phyloP scores from a whole-genome alignment of 2,329 filamentous ascomycete species.

The Alternaria hordeiaustralica region DNA sequence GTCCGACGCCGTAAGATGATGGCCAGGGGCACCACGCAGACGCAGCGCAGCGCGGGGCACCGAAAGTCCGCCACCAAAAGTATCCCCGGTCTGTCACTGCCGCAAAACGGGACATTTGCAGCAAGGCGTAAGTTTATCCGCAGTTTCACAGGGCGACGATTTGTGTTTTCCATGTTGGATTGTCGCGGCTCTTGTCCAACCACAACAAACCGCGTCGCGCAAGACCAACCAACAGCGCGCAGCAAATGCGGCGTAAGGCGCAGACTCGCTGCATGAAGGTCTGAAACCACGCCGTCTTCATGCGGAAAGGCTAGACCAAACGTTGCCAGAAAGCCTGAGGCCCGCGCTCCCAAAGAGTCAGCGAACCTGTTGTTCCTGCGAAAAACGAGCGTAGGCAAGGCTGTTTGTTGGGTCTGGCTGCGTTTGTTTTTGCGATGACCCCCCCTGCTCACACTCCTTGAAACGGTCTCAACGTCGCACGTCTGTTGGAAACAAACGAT shows the following conservation, averaged over 20 bases:
- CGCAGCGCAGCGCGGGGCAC: conserved; percentile 15
- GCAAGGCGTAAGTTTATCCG: conserved; percentile 17
- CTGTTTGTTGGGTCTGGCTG: conserved; percentile 27
- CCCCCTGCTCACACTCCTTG: conserved; percentile 25
- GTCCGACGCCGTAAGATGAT: conserved; percentile 10
- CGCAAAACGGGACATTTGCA: conserved; percentile 9
- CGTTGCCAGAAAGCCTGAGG: conserved; percentile 1
- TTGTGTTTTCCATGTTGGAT: conserved; percentile 4
- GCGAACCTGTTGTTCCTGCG: conserved; percentile 18
- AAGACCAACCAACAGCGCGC: conserved; percentile 10
- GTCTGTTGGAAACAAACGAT: conserved; percentile 27
- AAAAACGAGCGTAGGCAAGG: conserved; percentile 30
- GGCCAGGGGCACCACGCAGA: conserved; percentile 17
- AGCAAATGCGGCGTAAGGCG: conserved; percentile 6
- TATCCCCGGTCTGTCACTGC: conserved; percentile 5
- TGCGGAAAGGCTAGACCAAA: conserved; percentile 17
- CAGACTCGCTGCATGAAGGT: conserved; percentile 11
- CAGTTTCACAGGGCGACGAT: conserved; percentile 12
- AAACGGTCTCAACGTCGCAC: conserved; percentile 39
- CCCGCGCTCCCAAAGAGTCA: conserved; percentile 16
- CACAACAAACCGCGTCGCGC: conserved; percentile 4
- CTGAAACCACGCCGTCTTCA: conserved; percentile 30
- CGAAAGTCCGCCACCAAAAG: conserved; percentile 22
- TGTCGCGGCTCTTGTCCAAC: conserved; percentile 14
- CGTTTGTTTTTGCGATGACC: conserved; percentile 23